Percentiles rank a stretch among this genome's conserved stretches.
Evolutionary conservation across 2,329 filamentous ascomycete species (phyloP).

Genomic region (Sporothrix inflata): DNA sequence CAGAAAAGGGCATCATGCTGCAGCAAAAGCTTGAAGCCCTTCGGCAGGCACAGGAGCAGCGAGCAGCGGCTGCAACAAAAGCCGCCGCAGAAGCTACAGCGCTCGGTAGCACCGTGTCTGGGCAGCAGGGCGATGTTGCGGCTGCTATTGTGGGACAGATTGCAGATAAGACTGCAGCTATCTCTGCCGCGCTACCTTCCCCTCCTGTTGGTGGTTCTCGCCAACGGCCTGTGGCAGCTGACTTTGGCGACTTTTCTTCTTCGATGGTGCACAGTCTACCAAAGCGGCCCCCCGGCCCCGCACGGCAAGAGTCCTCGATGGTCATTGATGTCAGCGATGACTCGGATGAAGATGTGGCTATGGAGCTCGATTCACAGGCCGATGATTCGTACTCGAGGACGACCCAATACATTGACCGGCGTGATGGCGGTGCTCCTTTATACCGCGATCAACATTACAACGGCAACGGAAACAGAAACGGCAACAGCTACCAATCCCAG

Average conservation of each 20-base stretch:
- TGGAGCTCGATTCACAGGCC: slow-evolving; percentile 64
- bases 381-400: slow-evolving; percentile 40
- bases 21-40: slow-evolving; percentile 79
- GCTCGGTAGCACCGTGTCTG: neutral
- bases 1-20: slow-evolving; percentile 72
- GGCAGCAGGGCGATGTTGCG: neutral
- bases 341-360: slow-evolving; percentile 64
- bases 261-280: slow-evolving; percentile 39
- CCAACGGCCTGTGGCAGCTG: slow-evolving; percentile 63
- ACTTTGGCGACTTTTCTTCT: slow-evolving; percentile 64
- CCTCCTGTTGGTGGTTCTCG: slow-evolving; percentile 32
- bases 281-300: slow-evolving; percentile 67
- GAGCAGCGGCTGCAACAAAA: slow-evolving; percentile 37
- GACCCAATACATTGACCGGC: neutral
- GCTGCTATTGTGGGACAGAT: slow-evolving; percentile 1
- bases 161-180: neutral
- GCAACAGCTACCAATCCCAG: neutral
- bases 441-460: slow-evolving; percentile 32
- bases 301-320: slow-evolving; percentile 62
- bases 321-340: slow-evolving; percentile 85
- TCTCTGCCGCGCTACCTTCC: neutral
- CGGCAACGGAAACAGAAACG: neutral
- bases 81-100: neutral
- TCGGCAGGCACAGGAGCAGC: slow-evolving; percentile 58
- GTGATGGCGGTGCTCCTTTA: neutral